Conservation (phyloP, 768 basidiomycete genomes). For the Lentinula edodes region DNA sequence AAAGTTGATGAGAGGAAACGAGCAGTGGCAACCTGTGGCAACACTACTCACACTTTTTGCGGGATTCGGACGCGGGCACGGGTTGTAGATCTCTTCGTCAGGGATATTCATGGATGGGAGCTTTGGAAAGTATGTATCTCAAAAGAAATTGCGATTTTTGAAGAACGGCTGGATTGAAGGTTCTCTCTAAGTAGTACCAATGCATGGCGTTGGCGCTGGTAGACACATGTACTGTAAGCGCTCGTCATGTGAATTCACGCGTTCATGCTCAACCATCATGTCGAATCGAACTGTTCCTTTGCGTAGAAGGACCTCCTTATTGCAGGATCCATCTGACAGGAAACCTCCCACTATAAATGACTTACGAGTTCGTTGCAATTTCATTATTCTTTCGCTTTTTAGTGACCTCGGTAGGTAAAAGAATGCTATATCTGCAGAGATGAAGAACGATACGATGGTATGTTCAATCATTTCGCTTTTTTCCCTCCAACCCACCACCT, state of each 20-base stretch:
- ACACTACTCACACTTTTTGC: too few relatives aligned
- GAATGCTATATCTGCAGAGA: slow-evolving; percentile 5
- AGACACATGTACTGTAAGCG: background rate
- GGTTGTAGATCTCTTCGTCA: too few relatives aligned
- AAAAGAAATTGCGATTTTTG: too few relatives aligned
- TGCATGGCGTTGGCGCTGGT: too few relatives aligned
- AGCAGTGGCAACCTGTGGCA: too few relatives aligned
- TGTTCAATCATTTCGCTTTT: background rate
- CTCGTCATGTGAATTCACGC: too few relatives aligned
- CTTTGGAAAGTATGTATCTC: too few relatives aligned
- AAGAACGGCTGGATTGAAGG: too few relatives aligned
- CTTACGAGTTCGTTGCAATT: slow-evolving; percentile 1
- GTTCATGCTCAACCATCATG: background rate
- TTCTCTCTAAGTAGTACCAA: too few relatives aligned
- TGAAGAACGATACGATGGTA: slow-evolving; percentile 6
- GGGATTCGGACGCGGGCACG: too few relatives aligned
- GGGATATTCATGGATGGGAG: too few relatives aligned
- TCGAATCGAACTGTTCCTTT: background rate
- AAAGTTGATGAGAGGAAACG: too few relatives aligned
- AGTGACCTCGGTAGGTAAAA: background rate
- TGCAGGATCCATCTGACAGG: background rate
- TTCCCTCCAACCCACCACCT: background rate
- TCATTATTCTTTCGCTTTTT: background rate
- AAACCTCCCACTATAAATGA: slow-evolving; percentile 3
- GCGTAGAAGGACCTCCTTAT: background rate